Base-by-base conservation (phyloP, 164 flowering plant species). In the Vitis labrusca region DNA sequence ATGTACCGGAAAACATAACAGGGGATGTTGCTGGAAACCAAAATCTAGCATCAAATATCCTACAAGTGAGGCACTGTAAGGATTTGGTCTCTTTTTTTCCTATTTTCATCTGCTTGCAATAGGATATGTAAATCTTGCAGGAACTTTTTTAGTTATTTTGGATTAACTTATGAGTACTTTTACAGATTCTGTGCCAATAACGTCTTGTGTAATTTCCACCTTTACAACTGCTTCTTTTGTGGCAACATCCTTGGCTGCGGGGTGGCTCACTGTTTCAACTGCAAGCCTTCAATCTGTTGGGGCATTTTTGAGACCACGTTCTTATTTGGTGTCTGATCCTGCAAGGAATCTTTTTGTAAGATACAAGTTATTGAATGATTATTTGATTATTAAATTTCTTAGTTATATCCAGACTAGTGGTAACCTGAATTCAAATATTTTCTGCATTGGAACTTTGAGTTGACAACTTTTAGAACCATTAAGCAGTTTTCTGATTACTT, bases 21-120 rank as follows among this genome's bases (percentile, higher is more conserved):
- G 71, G 72, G 16, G 99, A 95, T 86, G 90, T 95, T 71, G 90
- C 98, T 29, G 99, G 97, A 75, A 95, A 95, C 79, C 76, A 66
- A 73, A 95, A 95, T 74, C 73, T 82, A 53, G 84, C 91, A 51
- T 95, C 99, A 53, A 91, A 95, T 69, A 47, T 84, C 74, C 85
- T 95, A 57, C 90, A 85, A 81, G 85, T 92, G 81, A 81, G 78
- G 75, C 97, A 90, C 74, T 92, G 99, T 95, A 90, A 87, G 94
- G 56, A 65, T 68, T 58, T 32, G 9, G 13, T 48, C 37, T 16
- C 10, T 8, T 62, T 15, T 48, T 16, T 23, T 44, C 27, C 59
- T 48, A 50, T 54, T 12, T 17, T 53, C 59, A 15, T 54, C 54
- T 2, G 10, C 15, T 67, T 13, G 16, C 17, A 14, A 16, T 53